Evolutionary conservation across 148 eudicot genomes (phyloP).

Genomic region (Amaranthus hypochondriacus): DNA sequence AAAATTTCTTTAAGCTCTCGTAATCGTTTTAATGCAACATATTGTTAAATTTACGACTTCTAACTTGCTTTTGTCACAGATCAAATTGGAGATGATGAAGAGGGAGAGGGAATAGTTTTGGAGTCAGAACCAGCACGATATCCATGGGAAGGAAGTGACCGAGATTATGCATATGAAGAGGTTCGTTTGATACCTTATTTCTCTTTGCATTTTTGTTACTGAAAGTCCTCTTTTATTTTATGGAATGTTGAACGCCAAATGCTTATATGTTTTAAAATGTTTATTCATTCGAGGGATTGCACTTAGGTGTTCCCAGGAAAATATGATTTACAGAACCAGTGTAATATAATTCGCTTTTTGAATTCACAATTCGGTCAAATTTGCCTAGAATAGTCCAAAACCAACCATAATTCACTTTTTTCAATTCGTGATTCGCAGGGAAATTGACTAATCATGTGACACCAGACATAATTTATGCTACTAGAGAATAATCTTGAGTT

Average conservation of each 20-base stretch:
- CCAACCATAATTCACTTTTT: too few relatives aligned
- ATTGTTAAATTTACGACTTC: neutral
- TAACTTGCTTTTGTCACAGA: conserved; percentile 25
- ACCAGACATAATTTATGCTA: neutral
- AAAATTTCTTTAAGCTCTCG: neutral
- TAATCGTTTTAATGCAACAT: too few relatives aligned
- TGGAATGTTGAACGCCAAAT: neutral
- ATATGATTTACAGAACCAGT: too few relatives aligned
- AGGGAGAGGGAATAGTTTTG: conserved; percentile 26
- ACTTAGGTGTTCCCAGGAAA: neutral
- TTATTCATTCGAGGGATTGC: neutral
- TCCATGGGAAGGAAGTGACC: conserved; percentile 74
- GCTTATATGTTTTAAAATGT: neutral
- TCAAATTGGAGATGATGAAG: conserved; percentile 33
- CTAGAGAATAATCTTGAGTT: neutral
- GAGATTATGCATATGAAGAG: conserved; percentile 73
- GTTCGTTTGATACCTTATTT: conserved; percentile 19
- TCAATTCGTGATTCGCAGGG: too few relatives aligned
- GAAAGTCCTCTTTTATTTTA: neutral
- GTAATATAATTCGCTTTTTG: too few relatives aligned
- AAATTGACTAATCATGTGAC: neutral
- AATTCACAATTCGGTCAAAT: too few relatives aligned
- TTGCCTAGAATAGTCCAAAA: too few relatives aligned
- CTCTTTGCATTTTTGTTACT: neutral
- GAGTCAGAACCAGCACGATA: conserved; percentile 36